These are phyloP conservation scores for Fusarium goolgardi DNA, from an alignment of 2,329 filamentous ascomycete species.

Conservation along the genomic window DNA sequence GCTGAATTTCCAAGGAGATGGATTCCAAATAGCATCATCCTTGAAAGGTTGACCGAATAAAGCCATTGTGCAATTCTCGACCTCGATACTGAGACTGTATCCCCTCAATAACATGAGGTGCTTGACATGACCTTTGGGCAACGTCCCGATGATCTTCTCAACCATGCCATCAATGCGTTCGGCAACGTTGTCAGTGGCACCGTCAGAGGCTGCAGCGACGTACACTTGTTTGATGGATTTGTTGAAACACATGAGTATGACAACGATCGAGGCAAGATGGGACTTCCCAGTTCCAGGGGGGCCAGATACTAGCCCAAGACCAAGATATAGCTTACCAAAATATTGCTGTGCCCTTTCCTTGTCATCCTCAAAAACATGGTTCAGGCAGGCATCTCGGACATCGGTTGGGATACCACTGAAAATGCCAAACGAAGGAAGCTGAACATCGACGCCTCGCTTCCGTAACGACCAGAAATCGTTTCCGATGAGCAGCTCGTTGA, in stretches of 20 bases:
- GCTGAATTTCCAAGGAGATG: not conserved
- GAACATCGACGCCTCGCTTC: fast-evolving
- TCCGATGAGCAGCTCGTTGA: not conserved
- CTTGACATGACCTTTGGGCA: fast-evolving
- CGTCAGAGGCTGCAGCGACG: not conserved
- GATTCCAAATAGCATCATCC: not conserved
- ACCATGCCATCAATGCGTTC: not conserved
- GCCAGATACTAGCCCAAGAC: not conserved
- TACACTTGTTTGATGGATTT: not conserved
- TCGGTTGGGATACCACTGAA: fast-evolving
- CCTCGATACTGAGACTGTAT: not conserved
- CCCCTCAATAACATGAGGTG: constrained; percentile 3
- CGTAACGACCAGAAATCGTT: not conserved
- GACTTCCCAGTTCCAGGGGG: constrained; percentile 16
- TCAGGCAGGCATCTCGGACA: not conserved
- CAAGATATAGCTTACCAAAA: not conserved
- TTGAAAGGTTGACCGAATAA: fast-evolving
- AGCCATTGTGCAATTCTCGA: not conserved
- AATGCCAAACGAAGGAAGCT: fast-evolving
- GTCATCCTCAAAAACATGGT: not conserved
- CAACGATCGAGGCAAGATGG: not conserved
- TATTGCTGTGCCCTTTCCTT: not conserved
- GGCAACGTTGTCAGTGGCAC: not conserved
- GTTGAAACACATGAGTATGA: not conserved
- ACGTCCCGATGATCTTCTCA: fast-evolving